Percentiles rank a stretch among this genome's conserved stretches.
These are phyloP conservation scores for Ormosia semicastrata DNA, from an alignment of 306 rosid genomes.

Conservation along the genomic window DNA sequence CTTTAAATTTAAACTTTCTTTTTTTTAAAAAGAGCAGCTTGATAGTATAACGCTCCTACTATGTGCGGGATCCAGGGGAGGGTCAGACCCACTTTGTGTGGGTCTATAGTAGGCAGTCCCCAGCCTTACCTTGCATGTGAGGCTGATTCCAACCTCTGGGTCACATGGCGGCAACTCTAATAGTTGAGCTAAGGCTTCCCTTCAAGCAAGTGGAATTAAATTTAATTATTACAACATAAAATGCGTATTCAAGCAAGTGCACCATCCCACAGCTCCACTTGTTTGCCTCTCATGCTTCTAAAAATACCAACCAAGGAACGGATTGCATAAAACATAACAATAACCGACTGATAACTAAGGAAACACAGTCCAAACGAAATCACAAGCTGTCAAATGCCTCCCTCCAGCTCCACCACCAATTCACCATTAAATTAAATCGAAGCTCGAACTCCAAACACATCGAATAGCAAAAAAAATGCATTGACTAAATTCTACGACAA, in stretches of 20 bases:
- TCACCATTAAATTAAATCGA: constrained; percentile 15
- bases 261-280: neutral
- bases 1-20: neutral
- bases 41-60: neutral
- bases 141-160: neutral
- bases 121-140: neutral
- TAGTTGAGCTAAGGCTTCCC: neutral
- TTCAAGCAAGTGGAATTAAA: neutral
- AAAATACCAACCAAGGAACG: neutral
- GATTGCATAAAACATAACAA: neutral
- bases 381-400: neutral
- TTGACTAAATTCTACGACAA: constrained; percentile 38
- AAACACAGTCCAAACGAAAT: constrained; percentile 20
- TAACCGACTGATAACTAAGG: neutral
- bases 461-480: neutral
- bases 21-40: neutral
- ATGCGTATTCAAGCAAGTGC: neutral
- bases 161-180: neutral
- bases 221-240: neutral
- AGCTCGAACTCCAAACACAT: constrained; percentile 32
- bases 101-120: neutral
- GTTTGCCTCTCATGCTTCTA: neutral
- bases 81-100: neutral
- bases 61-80: neutral
- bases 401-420: constrained; percentile 2